phyloP scores from a whole-genome alignment of 2,329 filamentous ascomycete species.

The Westerdykella sp. region DNA sequence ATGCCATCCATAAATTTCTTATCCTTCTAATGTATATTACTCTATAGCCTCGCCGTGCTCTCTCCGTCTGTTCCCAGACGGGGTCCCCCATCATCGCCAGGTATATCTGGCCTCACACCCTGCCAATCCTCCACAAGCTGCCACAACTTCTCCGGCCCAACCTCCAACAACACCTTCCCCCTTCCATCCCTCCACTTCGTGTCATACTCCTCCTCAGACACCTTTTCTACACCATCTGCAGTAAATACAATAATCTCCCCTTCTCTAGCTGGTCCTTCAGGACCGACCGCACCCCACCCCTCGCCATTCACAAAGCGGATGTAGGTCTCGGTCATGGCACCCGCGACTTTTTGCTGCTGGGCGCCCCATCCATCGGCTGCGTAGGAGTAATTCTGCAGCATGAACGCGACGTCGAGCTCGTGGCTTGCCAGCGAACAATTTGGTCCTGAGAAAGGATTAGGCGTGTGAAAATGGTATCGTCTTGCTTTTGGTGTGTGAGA shows the following conservation, averaged over 20 bases:
- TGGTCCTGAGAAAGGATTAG: constrained; percentile 22
- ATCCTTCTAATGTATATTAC: too few relatives aligned
- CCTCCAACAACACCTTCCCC: constrained; percentile 15
- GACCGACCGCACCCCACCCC: constrained; percentile 11
- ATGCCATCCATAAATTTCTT: too few relatives aligned
- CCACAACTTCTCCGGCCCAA: constrained; percentile 20
- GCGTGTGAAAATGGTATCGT: constrained; percentile 25
- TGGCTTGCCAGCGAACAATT: constrained; percentile 20
- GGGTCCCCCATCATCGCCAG: too few relatives aligned
- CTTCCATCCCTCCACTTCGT: constrained; percentile 13
- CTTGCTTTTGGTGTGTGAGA: constrained; percentile 1
- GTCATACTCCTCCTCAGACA: constrained; percentile 21
- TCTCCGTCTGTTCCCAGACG: too few relatives aligned
- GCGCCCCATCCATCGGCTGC: constrained; percentile 8
- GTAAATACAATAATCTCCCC: constrained; percentile 20
- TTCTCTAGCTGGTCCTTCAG: not conserved
- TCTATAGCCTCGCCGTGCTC: too few relatives aligned
- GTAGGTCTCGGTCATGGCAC: constrained; percentile 19
- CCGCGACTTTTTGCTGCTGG: constrained; percentile 6
- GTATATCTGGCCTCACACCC: constrained; percentile 16
- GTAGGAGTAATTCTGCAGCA: constrained; percentile 23
- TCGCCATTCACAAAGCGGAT: constrained; percentile 21
- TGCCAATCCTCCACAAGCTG: constrained; percentile 24
- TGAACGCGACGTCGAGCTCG: constrained; percentile 26
- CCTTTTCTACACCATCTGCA: constrained; percentile 5